Conservation (phyloP, 148 eudicot species). For the Bassia scoparia region DNA sequence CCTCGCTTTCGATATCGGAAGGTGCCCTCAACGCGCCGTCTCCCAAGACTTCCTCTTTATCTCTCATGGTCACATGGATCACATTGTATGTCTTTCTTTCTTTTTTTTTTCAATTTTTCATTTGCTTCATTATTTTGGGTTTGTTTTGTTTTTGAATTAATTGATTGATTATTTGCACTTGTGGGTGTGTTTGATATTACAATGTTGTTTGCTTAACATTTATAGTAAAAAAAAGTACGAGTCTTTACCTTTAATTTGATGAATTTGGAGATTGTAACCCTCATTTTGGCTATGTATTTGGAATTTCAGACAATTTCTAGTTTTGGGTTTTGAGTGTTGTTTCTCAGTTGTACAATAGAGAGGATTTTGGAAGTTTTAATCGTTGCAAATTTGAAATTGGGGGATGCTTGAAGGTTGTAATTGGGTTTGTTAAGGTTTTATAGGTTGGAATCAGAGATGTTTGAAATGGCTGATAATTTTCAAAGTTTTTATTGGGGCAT, state of each 20-base stretch:
- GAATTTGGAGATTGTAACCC: no score
- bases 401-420: not conserved
- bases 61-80: slow-evolving; percentile 96
- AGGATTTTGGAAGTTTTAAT: no score
- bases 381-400: no score
- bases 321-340: not conserved
- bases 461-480: not conserved
- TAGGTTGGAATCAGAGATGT: not conserved
- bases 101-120: not conserved
- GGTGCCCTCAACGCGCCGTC: slow-evolving; percentile 85
- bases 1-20: slow-evolving; percentile 80
- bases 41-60: slow-evolving; percentile 75
- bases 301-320: no score
- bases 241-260: no score
- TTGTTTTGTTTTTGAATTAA: not conserved
- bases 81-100: slow-evolving; percentile 47
- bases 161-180: no score
- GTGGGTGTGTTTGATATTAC: no score
- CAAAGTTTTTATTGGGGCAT: no score
- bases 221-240: no score
- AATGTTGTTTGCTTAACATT: no score
- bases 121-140: not conserved
- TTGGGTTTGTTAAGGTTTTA: no score
- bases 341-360: not conserved
- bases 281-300: no score